phyloP scores from a whole-genome alignment of 371 early-diverging fungal genomes.

The Rhizomucor miehei region DNA sequence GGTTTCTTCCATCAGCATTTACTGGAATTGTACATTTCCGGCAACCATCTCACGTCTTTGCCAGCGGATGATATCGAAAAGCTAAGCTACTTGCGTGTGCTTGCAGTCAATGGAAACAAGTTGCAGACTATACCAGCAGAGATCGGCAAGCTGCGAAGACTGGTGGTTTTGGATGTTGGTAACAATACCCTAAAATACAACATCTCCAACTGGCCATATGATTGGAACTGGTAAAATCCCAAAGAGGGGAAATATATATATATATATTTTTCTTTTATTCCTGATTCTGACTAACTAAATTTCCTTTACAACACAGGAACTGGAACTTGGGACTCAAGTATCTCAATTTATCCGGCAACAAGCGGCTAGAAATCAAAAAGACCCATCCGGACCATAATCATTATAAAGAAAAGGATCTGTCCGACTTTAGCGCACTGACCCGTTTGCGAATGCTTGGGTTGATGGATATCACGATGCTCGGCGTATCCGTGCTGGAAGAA shows the following conservation, averaged over 20 bases:
- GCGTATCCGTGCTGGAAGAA: constrained; percentile 80
- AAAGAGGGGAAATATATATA: not conserved
- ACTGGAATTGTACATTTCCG: constrained; percentile 77
- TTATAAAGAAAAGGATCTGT: constrained; percentile 53
- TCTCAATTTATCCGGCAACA: constrained; percentile 91
- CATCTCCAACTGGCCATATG: constrained; percentile 92
- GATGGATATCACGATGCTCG: constrained; percentile 84
- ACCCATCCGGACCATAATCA: constrained; percentile 36
- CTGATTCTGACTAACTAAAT: too few relatives aligned
- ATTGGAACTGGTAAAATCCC: constrained; percentile 84
- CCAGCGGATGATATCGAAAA: constrained; percentile 87
- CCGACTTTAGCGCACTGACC: constrained; percentile 75
- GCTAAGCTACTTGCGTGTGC: constrained; percentile 60
- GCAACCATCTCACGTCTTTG: constrained; percentile 81
- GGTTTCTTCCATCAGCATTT: constrained; percentile 51
- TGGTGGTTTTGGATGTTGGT: constrained; percentile 82
- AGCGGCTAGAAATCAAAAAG: constrained; percentile 80
- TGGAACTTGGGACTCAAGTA: constrained; percentile 88
- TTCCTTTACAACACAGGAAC: too few relatives aligned
- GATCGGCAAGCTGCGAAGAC: constrained; percentile 74
- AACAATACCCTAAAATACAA: constrained; percentile 90
- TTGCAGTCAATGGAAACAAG: constrained; percentile 89
- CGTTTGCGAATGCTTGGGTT: constrained; percentile 78
- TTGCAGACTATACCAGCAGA: constrained; percentile 87
- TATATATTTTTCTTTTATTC: too few relatives aligned